Evolutionary conservation across 2,329 filamentous ascomycete genomes (phyloP).

Genomic region (Microdochium trichocladiopsis): DNA sequence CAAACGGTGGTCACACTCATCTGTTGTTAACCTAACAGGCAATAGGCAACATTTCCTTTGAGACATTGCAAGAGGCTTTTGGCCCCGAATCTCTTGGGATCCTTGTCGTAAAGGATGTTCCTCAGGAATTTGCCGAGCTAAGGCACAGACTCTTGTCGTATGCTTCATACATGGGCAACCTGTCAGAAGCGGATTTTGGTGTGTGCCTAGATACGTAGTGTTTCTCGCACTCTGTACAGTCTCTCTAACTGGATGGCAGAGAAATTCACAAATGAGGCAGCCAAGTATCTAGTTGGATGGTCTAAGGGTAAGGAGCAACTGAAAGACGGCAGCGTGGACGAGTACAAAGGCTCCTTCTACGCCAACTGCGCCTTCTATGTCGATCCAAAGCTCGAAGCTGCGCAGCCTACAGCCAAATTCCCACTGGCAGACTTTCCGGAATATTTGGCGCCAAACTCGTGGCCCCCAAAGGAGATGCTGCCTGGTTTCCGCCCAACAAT

Average conservation of each 20-base stretch:
- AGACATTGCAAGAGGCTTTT: constrained; percentile 71
- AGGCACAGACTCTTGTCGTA: constrained; percentile 74
- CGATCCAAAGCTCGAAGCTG: constrained; percentile 53
- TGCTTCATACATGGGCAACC: constrained; percentile 80
- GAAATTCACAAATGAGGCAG: constrained; percentile 49
- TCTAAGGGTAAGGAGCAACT: constrained; percentile 77
- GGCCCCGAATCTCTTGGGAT: constrained; percentile 88
- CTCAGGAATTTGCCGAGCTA: constrained; percentile 62
- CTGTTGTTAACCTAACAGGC: constrained; percentile 3
- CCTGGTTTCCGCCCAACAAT: constrained; percentile 70
- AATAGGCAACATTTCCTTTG: constrained; percentile 59
- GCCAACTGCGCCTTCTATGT: constrained; percentile 77
- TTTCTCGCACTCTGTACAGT: not conserved
- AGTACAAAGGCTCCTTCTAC: constrained; percentile 77
- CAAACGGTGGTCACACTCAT: not conserved
- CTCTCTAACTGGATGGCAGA: constrained; percentile 21
- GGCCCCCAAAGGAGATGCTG: constrained; percentile 64
- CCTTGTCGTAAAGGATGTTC: constrained; percentile 84
- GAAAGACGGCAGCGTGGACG: constrained; percentile 70
- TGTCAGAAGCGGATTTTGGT: constrained; percentile 68
- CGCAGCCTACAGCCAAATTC: constrained; percentile 51
- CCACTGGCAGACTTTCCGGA: constrained; percentile 65
- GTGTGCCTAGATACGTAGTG: constrained; percentile 13
- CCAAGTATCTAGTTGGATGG: constrained; percentile 67
- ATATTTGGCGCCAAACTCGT: constrained; percentile 85